Percentiles rank a stretch among this genome's conserved stretches.
These are phyloP conservation scores for Metschnikowia koreensis DNA, from an alignment of 805 yeast genomes.

Conservation along the genomic window DNA sequence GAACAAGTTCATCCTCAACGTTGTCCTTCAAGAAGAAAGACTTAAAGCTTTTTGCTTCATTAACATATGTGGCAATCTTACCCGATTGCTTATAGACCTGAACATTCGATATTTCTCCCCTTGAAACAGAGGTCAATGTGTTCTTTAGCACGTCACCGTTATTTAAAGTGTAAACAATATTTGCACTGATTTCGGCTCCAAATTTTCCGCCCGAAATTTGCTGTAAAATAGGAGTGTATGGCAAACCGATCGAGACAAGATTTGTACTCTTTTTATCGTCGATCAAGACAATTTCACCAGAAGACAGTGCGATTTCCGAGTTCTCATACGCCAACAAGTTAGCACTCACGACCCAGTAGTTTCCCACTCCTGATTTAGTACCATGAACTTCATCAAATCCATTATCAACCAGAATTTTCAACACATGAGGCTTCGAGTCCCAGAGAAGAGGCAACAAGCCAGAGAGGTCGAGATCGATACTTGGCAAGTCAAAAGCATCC, in stretches of 20 bases:
- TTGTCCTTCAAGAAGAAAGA: constrained; percentile 22
- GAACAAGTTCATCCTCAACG: constrained; percentile 21
- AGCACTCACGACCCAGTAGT: constrained; percentile 63
- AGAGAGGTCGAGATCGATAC: constrained; percentile 69
- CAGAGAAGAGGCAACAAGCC: constrained; percentile 69
- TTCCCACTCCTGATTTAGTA: constrained; percentile 31
- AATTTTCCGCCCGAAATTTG: constrained; percentile 41
- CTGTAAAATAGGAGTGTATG: constrained; percentile 32
- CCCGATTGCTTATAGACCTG: constrained; percentile 41
- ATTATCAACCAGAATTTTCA: constrained; percentile 19
- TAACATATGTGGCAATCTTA: constrained; percentile 33
- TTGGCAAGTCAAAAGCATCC: constrained; percentile 69
- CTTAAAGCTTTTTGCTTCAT: constrained; percentile 21
- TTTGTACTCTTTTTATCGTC: constrained; percentile 23
- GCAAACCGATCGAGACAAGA: constrained; percentile 36
- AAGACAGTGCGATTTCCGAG: constrained; percentile 32
- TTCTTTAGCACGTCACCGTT: constrained; percentile 37
- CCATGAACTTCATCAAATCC: constrained; percentile 19
- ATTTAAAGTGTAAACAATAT: constrained; percentile 34
- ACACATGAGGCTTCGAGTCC: constrained; percentile 35
- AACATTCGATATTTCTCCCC: constrained; percentile 36
- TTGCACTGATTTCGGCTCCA: constrained; percentile 31
- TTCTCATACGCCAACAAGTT: constrained; percentile 56
- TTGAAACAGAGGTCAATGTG: constrained; percentile 27
- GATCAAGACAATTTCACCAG: constrained; percentile 36